These are phyloP conservation scores for Botrytis deweyae DNA, from an alignment of 2,329 filamentous ascomycete species.

Conservation along the genomic window DNA sequence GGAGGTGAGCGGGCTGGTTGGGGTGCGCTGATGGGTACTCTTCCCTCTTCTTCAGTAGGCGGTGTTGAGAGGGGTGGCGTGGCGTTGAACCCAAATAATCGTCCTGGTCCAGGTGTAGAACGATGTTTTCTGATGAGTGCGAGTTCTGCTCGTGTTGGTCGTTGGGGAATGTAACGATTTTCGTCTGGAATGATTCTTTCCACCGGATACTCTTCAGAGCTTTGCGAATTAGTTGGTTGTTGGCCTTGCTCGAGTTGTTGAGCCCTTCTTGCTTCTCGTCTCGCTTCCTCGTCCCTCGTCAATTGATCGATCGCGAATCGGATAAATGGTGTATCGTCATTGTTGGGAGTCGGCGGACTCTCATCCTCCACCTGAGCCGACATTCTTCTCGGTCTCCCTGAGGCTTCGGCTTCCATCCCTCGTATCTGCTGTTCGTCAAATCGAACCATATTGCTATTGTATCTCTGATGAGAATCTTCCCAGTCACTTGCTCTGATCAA, in stretches of 20 bases:
- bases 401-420: conserved; percentile 30
- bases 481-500: background rate
- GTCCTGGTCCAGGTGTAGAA: conserved; percentile 38
- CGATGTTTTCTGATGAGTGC: conserved; percentile 41
- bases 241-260: conserved; percentile 42
- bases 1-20: conserved; percentile 4
- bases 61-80: conserved; percentile 35
- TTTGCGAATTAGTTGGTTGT: conserved; percentile 45
- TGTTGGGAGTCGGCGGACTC: conserved; percentile 48
- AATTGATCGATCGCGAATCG: conserved; percentile 87
- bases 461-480: background rate
- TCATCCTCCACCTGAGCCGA: conserved; percentile 26
- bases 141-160: conserved; percentile 33
- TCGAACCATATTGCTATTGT: conserved; percentile 27
- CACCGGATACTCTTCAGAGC: conserved; percentile 47
- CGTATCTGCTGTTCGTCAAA: conserved; percentile 37
- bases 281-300: conserved; percentile 68
- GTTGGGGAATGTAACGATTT: conserved; percentile 38
- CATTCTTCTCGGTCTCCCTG: conserved; percentile 28
- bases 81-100: conserved; percentile 37
- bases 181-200: conserved; percentile 51
- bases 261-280: conserved; percentile 39
- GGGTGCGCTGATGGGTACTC: conserved; percentile 4
- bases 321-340: conserved; percentile 85
- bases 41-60: conserved; percentile 1